Percentiles rank a stretch among this genome's conserved stretches.
Conservation (phyloP, 345 rosid genomes). For the Gossypium sturtianum region DNA sequence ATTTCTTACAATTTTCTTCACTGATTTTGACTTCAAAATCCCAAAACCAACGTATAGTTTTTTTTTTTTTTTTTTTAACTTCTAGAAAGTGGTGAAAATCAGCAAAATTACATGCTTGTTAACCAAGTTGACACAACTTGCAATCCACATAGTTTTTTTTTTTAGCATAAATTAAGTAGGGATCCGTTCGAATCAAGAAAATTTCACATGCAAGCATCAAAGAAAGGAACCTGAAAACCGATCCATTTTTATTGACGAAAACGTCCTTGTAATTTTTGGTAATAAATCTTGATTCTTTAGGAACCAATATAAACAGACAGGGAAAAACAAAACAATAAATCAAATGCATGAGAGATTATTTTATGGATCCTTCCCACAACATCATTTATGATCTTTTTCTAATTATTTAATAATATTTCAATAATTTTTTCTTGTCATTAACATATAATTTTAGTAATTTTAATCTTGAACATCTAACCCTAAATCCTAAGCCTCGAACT, state of each 20-base stretch:
- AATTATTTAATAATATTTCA: too few relatives aligned
- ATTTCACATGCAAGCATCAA: conserved; percentile 26
- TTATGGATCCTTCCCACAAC: fast-evolving
- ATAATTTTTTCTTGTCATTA: fast-evolving
- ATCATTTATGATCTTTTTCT: too few relatives aligned
- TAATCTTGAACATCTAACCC: fast-evolving
- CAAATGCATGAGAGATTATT: background rate
- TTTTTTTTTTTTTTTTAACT: too few relatives aligned
- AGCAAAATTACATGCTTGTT: background rate
- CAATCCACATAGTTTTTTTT: background rate
- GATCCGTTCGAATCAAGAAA: conserved; percentile 23
- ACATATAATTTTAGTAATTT: too few relatives aligned
- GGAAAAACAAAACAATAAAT: background rate
- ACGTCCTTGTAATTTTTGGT: background rate
- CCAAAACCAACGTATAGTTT: too few relatives aligned
- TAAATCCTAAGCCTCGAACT: too few relatives aligned
- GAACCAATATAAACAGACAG: background rate
- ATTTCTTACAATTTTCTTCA: too few relatives aligned
- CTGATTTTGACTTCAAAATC: too few relatives aligned
- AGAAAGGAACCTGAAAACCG: conserved; percentile 17
- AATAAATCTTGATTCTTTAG: background rate
- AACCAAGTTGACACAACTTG: background rate
- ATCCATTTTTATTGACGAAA: conserved; percentile 13
- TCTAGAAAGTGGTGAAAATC: background rate
- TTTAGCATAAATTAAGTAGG: background rate